Evolutionary conservation across 139 green algal genomes (phyloP).

Genomic region (Raphidocelis subcapitata): DNA sequence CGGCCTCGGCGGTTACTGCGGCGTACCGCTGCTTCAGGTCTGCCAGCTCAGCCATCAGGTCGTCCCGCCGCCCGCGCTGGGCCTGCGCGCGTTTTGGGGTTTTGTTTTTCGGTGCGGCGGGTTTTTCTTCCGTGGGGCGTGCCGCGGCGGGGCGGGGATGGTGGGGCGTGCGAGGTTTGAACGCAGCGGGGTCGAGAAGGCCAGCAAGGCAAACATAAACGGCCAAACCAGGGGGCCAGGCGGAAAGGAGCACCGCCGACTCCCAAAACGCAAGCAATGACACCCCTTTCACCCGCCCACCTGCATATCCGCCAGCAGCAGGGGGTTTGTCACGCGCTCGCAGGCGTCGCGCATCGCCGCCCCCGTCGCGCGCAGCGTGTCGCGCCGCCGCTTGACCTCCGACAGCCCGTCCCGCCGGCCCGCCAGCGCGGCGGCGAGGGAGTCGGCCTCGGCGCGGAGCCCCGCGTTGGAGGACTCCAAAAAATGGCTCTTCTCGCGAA

Average conservation of each 20-base stretch:
- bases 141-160: neutral
- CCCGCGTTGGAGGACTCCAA: conserved; percentile 66
- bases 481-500: conserved; percentile 87
- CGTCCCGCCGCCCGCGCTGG: conserved; percentile 40
- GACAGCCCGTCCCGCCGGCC: conserved; percentile 38
- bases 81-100: conserved; percentile 6
- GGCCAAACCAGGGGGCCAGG: neutral
- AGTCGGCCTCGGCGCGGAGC: conserved; percentile 31
- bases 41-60: conserved; percentile 39
- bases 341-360: conserved; percentile 49
- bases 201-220: neutral
- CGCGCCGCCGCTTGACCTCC: conserved; percentile 35
- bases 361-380: conserved; percentile 44
- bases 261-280: neutral
- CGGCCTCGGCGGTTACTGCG: neutral
- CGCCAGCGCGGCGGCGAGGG: conserved; percentile 39
- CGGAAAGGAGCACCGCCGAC: neutral
- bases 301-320: conserved; percentile 63
- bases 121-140: too few species aligned
- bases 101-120: neutral
- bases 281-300: conserved; percentile 13
- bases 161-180: neutral
- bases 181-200: neutral
- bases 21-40: conserved; percentile 36
- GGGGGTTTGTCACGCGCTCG: conserved; percentile 50